phyloP scores from a whole-genome alignment of 2,329 filamentous ascomycete species.

The Fragosphaeria purpurea region DNA sequence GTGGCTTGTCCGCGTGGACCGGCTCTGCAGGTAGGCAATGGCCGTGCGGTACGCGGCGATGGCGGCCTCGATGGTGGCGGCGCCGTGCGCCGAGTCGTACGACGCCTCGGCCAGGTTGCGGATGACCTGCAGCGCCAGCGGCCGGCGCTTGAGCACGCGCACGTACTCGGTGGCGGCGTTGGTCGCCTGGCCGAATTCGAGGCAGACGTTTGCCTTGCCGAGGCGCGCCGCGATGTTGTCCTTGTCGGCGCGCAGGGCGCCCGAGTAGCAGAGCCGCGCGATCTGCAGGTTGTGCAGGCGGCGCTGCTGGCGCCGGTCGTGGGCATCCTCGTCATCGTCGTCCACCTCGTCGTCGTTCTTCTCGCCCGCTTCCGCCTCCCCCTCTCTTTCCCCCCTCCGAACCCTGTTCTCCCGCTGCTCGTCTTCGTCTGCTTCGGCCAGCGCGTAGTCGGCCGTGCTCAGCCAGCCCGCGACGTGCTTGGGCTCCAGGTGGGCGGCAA shows the following conservation, averaged over 20 bases:
- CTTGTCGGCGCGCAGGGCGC: conserved; percentile 47
- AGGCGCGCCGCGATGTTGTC: conserved; percentile 47
- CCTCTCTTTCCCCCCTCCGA: too few relatives aligned
- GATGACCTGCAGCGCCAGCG: conserved; percentile 44
- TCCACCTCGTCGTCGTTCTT: conserved; percentile 17
- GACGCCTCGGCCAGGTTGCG: conserved; percentile 48
- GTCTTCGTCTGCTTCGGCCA: conserved; percentile 36
- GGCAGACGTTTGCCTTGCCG: conserved; percentile 48
- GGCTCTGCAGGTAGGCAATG: conserved; percentile 26
- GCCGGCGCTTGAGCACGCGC: conserved; percentile 39
- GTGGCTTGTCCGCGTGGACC: conserved; percentile 18
- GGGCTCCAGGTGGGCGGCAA: conserved; percentile 52
- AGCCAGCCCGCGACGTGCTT: conserved; percentile 53
- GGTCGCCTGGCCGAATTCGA: conserved; percentile 43
- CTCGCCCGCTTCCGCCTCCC: conserved; percentile 23
- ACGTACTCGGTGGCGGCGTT: conserved; percentile 48
- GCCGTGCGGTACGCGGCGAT: conserved; percentile 38
- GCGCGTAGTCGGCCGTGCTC: conserved; percentile 45
- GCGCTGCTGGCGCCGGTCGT: conserved; percentile 10
- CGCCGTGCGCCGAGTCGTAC: conserved; percentile 37
- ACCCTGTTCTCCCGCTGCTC: background rate
- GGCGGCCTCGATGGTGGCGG: conserved; percentile 31
- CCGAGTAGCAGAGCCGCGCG: conserved; percentile 49
- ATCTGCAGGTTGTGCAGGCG: conserved; percentile 37
- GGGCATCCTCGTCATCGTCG: conserved; percentile 31